A percentile compares a stretch with the other conserved stretches of the same genome.
Evolutionary conservation across 225 moss, liverwort and hornwort genomes (phyloP).

Genomic region (Polytrichum formosum): DNA sequence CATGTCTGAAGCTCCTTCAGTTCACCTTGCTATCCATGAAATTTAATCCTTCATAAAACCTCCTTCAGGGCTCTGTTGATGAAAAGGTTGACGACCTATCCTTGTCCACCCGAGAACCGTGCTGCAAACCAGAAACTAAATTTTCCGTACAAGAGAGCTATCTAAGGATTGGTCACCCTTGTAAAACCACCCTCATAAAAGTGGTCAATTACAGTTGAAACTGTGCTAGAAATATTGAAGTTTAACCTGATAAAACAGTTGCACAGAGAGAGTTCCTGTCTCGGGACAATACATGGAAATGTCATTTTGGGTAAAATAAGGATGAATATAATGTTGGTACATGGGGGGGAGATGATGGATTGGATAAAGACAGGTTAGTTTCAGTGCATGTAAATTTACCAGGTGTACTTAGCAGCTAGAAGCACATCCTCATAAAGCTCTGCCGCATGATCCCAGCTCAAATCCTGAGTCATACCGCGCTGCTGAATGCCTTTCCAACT

Average conservation of each 20-base stretch:
- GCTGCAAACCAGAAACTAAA: no score
- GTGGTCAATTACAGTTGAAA: background rate
- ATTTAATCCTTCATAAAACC: no score
- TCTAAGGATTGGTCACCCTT: no score
- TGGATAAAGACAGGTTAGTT: background rate
- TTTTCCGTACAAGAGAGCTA: no score
- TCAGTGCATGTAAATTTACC: conserved; percentile 29
- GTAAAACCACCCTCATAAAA: no score
- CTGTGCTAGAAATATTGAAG: background rate
- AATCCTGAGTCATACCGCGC: conserved; percentile 75
- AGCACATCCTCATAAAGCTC: conserved; percentile 83
- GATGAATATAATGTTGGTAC: background rate
- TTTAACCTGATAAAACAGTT: background rate
- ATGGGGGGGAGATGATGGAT: background rate
- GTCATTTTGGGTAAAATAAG: background rate
- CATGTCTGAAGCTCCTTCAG: background rate
- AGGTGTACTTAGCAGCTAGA: conserved; percentile 76
- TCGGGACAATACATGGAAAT: background rate
- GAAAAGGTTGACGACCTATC: no score
- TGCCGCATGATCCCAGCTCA: conserved; percentile 85
- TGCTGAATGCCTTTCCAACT: conserved; percentile 62
- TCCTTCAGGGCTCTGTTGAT: no score
- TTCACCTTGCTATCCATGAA: background rate
- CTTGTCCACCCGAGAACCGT: no score
- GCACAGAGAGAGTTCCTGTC: background rate